Percentiles rank a stretch among this genome's conserved stretches.
phyloP scores from a whole-genome alignment of 306 rosid genomes.

The Cicer chorassanicum region DNA sequence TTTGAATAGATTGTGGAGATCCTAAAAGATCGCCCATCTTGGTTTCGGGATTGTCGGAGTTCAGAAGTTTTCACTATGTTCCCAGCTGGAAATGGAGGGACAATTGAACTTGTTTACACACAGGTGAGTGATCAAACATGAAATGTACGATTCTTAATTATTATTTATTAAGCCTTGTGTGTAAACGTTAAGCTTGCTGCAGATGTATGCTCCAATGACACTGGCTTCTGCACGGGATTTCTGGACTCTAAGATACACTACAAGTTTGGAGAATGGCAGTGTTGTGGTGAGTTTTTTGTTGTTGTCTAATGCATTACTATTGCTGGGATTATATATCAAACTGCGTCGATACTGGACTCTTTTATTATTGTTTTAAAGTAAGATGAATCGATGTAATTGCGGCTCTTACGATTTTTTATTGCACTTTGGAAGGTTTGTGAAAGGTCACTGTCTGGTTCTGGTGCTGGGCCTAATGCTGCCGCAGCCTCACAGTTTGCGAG shows the following conservation, averaged over 20 bases:
- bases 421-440: conserved; percentile 74
- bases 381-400: background rate
- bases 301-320: background rate
- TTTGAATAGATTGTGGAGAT: conserved; percentile 83
- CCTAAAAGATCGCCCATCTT: conserved; percentile 94
- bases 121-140: conserved; percentile 61
- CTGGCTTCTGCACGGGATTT: conserved; percentile 98
- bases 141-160: background rate
- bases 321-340: conserved; percentile 5
- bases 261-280: conserved; percentile 87
- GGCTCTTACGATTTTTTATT: conserved; percentile 26
- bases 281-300: conserved; percentile 68
- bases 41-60: conserved; percentile 98
- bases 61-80: conserved; percentile 92
- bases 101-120: conserved; percentile 92
- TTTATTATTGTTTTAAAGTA: background rate
- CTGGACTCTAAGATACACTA: conserved; percentile 98
- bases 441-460: conserved; percentile 96
- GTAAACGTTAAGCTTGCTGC: conserved; percentile 35
- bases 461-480: conserved; percentile 80
- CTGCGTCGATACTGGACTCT: background rate
- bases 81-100: conserved; percentile 95
- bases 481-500: conserved; percentile 85
- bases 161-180: background rate
- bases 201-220: conserved; percentile 94